Conservation (phyloP, 2,329 filamentous ascomycete species). For the Phyllosticta citribraziliensis region DNA sequence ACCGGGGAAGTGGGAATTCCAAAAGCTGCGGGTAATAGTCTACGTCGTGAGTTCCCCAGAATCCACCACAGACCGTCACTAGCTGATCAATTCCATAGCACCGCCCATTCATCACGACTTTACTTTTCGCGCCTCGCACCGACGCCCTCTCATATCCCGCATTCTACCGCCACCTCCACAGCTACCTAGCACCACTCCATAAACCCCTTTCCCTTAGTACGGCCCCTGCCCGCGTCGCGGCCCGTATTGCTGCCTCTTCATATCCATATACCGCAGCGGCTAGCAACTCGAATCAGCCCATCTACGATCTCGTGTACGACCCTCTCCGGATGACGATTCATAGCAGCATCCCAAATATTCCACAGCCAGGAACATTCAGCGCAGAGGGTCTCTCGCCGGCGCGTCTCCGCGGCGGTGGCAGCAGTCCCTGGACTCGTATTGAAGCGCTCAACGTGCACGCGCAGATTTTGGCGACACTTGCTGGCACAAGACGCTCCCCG, state of each 20-base stretch:
- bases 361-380: constrained; percentile 38
- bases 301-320: constrained; percentile 54
- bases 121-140: constrained; percentile 58
- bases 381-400: constrained; percentile 25
- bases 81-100: constrained; percentile 24
- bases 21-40: constrained; percentile 53
- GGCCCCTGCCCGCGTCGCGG: constrained; percentile 30
- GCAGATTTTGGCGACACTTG: constrained; percentile 47
- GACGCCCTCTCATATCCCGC: constrained; percentile 38
- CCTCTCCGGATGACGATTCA: constrained; percentile 48
- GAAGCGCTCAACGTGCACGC: constrained; percentile 54
- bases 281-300: constrained; percentile 30
- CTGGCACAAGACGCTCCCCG: constrained; percentile 34
- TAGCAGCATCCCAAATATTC: constrained; percentile 55
- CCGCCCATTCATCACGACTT: constrained; percentile 66
- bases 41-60: constrained; percentile 44
- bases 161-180: constrained; percentile 42
- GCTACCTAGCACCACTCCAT: constrained; percentile 40
- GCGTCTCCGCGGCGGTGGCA: background rate
- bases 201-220: constrained; percentile 35
- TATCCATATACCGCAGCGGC: constrained; percentile 22
- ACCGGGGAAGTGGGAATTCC: background rate
- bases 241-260: constrained; percentile 30
- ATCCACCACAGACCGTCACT: background rate
- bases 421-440: constrained; percentile 39